Evolutionary conservation across 495 filamentous ascomycete species (phyloP).

Genomic region (Podospora tetraspora): DNA sequence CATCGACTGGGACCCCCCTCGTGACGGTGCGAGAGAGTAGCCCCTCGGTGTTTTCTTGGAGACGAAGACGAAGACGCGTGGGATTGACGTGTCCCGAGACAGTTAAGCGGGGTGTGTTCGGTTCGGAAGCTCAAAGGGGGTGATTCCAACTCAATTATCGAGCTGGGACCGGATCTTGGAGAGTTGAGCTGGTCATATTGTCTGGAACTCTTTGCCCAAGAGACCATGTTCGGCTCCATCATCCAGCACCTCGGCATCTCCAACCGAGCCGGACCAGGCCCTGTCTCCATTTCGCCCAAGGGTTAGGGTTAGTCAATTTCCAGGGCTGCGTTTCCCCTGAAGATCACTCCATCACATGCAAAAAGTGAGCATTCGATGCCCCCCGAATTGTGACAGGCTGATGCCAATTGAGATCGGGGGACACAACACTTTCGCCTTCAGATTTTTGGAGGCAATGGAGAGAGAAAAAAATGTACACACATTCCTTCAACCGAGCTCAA

Average conservation of each 20-base stretch:
- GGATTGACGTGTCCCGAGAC: not conserved
- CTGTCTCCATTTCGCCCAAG: not conserved
- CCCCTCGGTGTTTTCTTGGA: not conserved
- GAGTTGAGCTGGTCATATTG: not conserved
- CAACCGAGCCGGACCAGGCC: not conserved
- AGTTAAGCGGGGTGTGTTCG: not conserved
- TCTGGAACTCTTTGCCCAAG: not conserved
- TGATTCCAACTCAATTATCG: not conserved
- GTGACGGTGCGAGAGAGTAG: not conserved
- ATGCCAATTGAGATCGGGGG: not conserved
- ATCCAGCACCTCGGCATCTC: conserved; percentile 9
- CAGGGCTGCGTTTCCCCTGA: not conserved
- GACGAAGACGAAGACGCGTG: not conserved
- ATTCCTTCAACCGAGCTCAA: not conserved
- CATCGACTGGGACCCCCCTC: not conserved
- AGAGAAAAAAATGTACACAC: too few relatives aligned
- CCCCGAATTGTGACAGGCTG: too few relatives aligned
- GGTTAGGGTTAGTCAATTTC: conserved; percentile 1
- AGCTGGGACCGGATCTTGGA: not conserved
- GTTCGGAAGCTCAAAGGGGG: not conserved
- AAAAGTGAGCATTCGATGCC: not conserved
- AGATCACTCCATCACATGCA: not conserved
- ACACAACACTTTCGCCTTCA: not conserved
- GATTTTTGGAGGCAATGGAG: too few relatives aligned
- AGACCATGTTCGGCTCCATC: not conserved